Evolutionary conservation across 2,329 filamentous ascomycete genomes (phyloP).

Genomic region (Chaetomiaceae sp.): DNA sequence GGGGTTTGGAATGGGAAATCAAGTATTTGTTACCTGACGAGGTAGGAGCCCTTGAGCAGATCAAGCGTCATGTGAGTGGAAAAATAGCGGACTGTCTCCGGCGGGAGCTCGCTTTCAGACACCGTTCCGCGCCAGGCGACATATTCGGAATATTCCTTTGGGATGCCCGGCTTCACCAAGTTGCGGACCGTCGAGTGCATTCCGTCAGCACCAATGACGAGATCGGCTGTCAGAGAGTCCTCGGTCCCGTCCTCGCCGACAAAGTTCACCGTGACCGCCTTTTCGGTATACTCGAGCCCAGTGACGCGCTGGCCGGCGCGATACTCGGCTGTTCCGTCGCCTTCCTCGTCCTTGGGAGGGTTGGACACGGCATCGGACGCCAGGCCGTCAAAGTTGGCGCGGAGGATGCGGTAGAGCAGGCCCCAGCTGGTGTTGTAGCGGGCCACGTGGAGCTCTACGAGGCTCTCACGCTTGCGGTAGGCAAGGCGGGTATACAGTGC

Average conservation of each 20-base stretch:
- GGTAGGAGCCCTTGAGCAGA: slow-evolving; percentile 18
- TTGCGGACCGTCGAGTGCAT: slow-evolving; percentile 27
- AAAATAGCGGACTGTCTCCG: slow-evolving; percentile 20
- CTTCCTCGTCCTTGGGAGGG: slow-evolving; percentile 16
- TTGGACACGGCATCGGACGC: slow-evolving; percentile 20
- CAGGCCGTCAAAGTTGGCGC: slow-evolving; percentile 36
- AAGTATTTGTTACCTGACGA: slow-evolving; percentile 19
- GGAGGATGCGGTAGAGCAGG: slow-evolving; percentile 33
- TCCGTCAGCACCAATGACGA: slow-evolving; percentile 30
- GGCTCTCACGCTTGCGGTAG: slow-evolving; percentile 12
- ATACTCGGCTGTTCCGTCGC: slow-evolving; percentile 22
- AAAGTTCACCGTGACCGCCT: slow-evolving; percentile 18
- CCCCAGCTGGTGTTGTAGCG: slow-evolving; percentile 38
- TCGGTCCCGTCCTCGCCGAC: slow-evolving; percentile 22
- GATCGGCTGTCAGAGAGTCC: slow-evolving; percentile 31
- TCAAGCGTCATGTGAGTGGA: slow-evolving; percentile 10
- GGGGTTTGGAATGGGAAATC: not conserved
- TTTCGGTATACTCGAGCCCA: slow-evolving; percentile 11
- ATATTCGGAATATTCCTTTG: slow-evolving; percentile 26
- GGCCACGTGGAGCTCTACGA: slow-evolving; percentile 15
- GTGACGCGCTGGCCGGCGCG: slow-evolving; percentile 22
- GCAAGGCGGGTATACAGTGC: slow-evolving; percentile 17
- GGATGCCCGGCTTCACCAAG: slow-evolving; percentile 18
- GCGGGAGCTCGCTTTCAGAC: slow-evolving; percentile 19
- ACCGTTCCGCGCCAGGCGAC: slow-evolving; percentile 27